A percentile compares a stretch with the other conserved stretches of the same genome.
phyloP scores from a whole-genome alignment of 2,329 filamentous ascomycete species.

The Colletotrichum brevisporum region DNA sequence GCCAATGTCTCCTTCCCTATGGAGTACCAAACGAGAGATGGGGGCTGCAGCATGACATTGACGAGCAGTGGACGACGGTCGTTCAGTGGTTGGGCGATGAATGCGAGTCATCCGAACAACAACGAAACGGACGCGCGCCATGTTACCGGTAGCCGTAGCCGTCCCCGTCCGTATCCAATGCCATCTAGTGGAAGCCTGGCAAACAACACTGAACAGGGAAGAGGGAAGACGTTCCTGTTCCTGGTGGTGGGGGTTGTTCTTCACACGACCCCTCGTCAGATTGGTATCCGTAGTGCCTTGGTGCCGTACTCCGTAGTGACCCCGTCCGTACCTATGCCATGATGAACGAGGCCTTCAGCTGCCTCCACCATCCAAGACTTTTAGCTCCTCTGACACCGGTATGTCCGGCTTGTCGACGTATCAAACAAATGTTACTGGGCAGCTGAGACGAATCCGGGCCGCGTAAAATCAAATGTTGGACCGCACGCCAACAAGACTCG shows the following conservation, averaged over 20 bases:
- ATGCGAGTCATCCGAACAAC: conserved; percentile 33
- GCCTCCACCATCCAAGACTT: conserved; percentile 4
- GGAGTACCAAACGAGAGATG: neutral
- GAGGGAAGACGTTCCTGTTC: conserved; percentile 3
- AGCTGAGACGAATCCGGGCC: conserved; percentile 25
- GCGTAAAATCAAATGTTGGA: conserved; percentile 1
- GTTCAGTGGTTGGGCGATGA: conserved; percentile 5
- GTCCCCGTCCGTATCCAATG: neutral
- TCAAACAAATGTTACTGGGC: conserved; percentile 22
- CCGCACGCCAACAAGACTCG: neutral
- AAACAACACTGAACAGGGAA: neutral
- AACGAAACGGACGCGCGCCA: conserved; percentile 9
- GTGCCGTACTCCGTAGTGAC: neutral
- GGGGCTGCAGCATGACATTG: conserved; percentile 15
- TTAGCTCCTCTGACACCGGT: conserved; percentile 31
- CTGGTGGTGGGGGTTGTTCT: conserved; percentile 12
- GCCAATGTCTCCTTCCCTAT: conserved; percentile 3
- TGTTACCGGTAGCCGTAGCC: neutral
- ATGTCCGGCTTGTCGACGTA: conserved; percentile 22
- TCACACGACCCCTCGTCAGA: neutral
- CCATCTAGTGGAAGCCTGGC: neutral
- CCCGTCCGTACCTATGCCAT: neutral
- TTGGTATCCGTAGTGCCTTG: neutral
- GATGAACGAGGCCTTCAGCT: conserved; percentile 10
- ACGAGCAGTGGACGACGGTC: neutral